phyloP scores from a whole-genome alignment of 805 yeast genomes.

The Cyberlindnera mississippiensis region DNA sequence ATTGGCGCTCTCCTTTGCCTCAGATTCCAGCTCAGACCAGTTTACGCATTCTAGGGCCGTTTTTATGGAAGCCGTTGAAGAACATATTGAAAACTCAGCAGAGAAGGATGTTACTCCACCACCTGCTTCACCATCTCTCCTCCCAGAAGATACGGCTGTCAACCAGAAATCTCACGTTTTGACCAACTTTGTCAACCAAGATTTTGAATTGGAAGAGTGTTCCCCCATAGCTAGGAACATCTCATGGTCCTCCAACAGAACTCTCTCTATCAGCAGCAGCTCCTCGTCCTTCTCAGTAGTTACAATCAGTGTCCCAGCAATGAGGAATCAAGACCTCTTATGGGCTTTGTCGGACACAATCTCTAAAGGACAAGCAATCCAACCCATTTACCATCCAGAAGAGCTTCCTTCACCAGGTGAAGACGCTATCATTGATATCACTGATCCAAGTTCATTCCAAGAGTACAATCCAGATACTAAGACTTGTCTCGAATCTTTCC shows the following conservation, averaged over 20 bases:
- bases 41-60: no score
- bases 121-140: no score
- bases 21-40: no score
- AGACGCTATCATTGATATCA: neutral
- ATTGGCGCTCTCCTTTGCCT: no score
- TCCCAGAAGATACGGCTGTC: neutral
- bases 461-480: neutral
- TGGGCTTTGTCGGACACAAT: conserved; percentile 2
- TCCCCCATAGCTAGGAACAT: neutral
- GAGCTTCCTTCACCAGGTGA: neutral
- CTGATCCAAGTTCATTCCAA: neutral
- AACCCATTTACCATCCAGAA: neutral
- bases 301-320: neutral
- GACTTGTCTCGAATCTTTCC: neutral
- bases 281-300: neutral
- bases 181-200: no score
- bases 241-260: neutral
- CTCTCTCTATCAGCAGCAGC: neutral
- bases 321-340: neutral
- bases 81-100: no score
- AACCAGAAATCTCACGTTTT: neutral
- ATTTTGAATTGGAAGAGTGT: no score
- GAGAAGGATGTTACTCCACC: no score
- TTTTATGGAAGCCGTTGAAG: no score
- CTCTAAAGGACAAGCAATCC: conserved; percentile 1